These are phyloP conservation scores for Sarcomyxa edulis DNA, from an alignment of 768 basidiomycete species.

Conservation along the genomic window DNA sequence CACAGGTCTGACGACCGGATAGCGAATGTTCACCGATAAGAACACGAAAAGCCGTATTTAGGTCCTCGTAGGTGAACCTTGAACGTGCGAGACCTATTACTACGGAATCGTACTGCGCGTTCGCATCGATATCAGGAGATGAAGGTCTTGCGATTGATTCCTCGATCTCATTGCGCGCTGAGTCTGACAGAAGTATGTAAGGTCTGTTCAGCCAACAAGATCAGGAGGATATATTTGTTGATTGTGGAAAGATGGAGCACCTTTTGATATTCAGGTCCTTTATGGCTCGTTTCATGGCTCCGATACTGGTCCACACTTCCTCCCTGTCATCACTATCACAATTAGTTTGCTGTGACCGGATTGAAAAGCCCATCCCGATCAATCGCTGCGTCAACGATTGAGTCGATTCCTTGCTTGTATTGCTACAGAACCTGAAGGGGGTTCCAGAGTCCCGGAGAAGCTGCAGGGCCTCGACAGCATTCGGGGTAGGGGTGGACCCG, in stretches of 20 bases:
- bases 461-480: constrained; percentile 41
- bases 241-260: too few species aligned
- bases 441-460: constrained; percentile 26
- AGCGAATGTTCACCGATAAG: constrained; percentile 43
- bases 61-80: constrained; percentile 43
- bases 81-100: constrained; percentile 58
- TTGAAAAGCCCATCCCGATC: constrained; percentile 42
- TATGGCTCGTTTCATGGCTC: constrained; percentile 47
- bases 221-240: background rate
- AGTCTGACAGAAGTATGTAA: constrained; percentile 49
- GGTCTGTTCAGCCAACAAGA: constrained; percentile 32
- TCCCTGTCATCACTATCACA: constrained; percentile 12
- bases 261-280: constrained; percentile 32
- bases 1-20: background rate
- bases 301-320: constrained; percentile 63
- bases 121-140: background rate
- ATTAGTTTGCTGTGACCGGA: constrained; percentile 13
- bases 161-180: constrained; percentile 38
- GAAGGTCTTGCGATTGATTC: background rate
- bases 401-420: constrained; percentile 63
- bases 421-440: constrained; percentile 58
- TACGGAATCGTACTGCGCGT: constrained; percentile 45
- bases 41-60: constrained; percentile 66
- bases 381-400: constrained; percentile 36
- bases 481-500: constrained; percentile 40